Percentiles rank a stretch among this genome's conserved stretches.
These are phyloP conservation scores for Vitellaria paradoxa DNA, from an alignment of 179 eudicot genomes.

Conservation along the genomic window DNA sequence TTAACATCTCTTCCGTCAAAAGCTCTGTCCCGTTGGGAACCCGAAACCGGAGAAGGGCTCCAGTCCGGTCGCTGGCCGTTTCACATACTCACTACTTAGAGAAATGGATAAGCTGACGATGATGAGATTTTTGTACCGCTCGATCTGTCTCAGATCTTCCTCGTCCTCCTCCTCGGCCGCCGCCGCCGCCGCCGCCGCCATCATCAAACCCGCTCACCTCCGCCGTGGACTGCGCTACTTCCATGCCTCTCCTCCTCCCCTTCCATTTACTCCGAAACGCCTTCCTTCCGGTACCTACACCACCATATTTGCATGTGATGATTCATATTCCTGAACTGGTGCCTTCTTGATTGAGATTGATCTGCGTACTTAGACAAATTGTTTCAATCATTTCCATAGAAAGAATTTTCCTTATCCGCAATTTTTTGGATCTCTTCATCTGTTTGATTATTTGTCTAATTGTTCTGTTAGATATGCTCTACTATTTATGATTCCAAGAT, in stretches of 20 bases:
- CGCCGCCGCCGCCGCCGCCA: conserved; percentile 26
- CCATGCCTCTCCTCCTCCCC: conserved; percentile 23
- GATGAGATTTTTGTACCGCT: conserved; percentile 51
- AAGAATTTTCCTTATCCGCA: too few relatives aligned
- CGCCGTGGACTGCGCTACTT: conserved; percentile 24
- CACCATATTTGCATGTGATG: background rate
- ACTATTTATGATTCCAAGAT: too few relatives aligned
- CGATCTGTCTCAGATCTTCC: conserved; percentile 36
- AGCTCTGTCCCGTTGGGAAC: too few relatives aligned
- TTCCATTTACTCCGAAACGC: conserved; percentile 24
- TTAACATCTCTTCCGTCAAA: too few relatives aligned
- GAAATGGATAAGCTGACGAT: conserved; percentile 23
- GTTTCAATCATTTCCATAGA: background rate
- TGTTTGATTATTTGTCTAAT: conserved; percentile 1
- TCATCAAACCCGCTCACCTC: conserved; percentile 22
- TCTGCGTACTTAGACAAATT: background rate
- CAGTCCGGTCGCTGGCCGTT: too few relatives aligned
- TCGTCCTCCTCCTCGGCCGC: too few relatives aligned
- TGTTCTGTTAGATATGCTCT: background rate
- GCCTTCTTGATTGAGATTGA: background rate
- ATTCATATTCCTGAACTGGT: background rate
- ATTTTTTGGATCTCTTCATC: background rate
- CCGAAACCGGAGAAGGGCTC: too few relatives aligned
- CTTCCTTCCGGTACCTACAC: conserved; percentile 24
- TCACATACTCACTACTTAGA: too few relatives aligned